phyloP scores from a whole-genome alignment of 2,329 filamentous ascomycete species.

The Monosporascus sp. region DNA sequence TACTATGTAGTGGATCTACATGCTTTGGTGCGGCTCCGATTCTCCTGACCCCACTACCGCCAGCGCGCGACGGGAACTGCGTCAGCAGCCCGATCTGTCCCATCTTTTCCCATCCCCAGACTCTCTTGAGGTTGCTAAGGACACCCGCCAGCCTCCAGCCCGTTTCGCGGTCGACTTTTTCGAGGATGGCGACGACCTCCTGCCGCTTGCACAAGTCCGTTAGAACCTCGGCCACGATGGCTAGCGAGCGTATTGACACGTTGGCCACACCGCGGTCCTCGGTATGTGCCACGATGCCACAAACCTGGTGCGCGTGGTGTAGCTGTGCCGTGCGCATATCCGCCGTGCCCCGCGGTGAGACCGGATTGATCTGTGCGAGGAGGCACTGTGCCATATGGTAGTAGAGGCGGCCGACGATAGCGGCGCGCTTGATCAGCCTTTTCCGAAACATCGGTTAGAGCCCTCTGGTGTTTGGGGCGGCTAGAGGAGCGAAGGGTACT shows the following conservation, averaged over 20 bases:
- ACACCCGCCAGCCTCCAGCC: constrained; percentile 73
- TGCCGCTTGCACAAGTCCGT: constrained; percentile 66
- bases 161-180: constrained; percentile 68
- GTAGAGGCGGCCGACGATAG: constrained; percentile 77
- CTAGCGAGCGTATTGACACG: constrained; percentile 73
- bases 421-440: constrained; percentile 79
- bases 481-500: constrained; percentile 22
- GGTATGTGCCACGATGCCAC: constrained; percentile 81
- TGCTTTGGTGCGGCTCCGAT: not conserved
- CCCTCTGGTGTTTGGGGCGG: constrained; percentile 1
- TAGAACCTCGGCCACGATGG: constrained; percentile 71
- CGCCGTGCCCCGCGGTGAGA: constrained; percentile 52
- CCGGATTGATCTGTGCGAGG: constrained; percentile 73
- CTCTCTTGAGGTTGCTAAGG: constrained; percentile 65
- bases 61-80: constrained; percentile 16
- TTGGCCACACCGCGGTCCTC: constrained; percentile 75
- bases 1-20: not conserved
- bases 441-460: not conserved
- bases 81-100: constrained; percentile 17
- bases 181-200: constrained; percentile 73
- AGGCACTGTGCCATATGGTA: constrained; percentile 85
- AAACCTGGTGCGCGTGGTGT: constrained; percentile 77
- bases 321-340: constrained; percentile 68
- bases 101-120: constrained; percentile 68
- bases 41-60: not conserved